These are phyloP conservation scores for Dictyostelium firmibasis DNA, from an alignment of 78 protist genomes.

Conservation along the genomic window DNA sequence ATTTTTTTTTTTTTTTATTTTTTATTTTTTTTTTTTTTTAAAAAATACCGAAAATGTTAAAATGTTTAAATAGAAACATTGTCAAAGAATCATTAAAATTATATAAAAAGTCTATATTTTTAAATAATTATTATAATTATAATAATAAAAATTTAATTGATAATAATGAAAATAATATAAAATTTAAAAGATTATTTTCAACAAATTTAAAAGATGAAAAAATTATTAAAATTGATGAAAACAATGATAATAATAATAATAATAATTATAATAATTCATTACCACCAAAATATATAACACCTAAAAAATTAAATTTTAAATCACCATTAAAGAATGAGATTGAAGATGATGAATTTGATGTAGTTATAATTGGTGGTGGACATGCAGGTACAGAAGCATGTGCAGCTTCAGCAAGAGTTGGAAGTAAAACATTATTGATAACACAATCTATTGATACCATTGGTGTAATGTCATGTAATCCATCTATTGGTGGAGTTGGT, in stretches of 20 bases:
- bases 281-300: too few species aligned
- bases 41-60: not conserved
- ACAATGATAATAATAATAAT: not conserved
- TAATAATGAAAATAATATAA: not conserved
- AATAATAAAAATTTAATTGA: not conserved
- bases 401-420: slow-evolving; percentile 93
- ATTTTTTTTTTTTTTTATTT: too few species aligned
- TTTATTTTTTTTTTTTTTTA: not conserved
- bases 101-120: not conserved
- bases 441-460: slow-evolving; percentile 86
- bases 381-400: slow-evolving; percentile 98
- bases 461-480: slow-evolving; percentile 97
- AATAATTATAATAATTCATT: not conserved
- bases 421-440: slow-evolving; percentile 88
- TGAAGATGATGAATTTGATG: slow-evolving; percentile 22
- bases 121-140: not conserved
- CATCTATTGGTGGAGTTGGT: slow-evolving; percentile 98
- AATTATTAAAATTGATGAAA: not conserved
- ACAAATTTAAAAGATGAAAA: not conserved
- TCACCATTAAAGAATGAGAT: slow-evolving; percentile 21
- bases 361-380: slow-evolving; percentile 93
- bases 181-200: not conserved
- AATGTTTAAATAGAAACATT: not conserved
- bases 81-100: not conserved
- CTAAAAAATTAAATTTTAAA: slow-evolving; percentile 6